phyloP scores from a whole-genome alignment of 1,139 yeast species.

The Blastobotrys capitulatus region DNA sequence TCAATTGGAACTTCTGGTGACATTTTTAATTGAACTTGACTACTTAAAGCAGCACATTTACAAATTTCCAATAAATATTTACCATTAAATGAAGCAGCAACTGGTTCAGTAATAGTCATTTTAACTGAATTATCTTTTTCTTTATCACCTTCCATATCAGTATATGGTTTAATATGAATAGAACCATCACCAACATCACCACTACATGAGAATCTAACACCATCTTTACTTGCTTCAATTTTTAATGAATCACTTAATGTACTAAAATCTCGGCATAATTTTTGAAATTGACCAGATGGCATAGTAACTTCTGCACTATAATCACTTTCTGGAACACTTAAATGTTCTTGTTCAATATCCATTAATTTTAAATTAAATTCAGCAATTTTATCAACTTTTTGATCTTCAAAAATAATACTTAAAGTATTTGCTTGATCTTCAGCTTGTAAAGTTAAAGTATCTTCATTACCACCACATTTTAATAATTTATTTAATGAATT shows the following conservation, averaged over 20 bases:
- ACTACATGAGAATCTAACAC: conserved; percentile 82
- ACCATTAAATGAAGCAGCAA: conserved; percentile 83
- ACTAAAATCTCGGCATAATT: conserved; percentile 82
- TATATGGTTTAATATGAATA: conserved; percentile 77
- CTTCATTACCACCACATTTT: conserved; percentile 88
- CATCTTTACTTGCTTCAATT: conserved; percentile 84
- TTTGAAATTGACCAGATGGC: conserved; percentile 86
- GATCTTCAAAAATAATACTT: conserved; percentile 81
- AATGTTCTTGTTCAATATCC: conserved; percentile 95
- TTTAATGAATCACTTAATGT: conserved; percentile 83
- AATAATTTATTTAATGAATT: conserved; percentile 81
- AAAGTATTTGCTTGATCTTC: conserved; percentile 87
- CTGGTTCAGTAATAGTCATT: conserved; percentile 81
- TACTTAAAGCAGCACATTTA: conserved; percentile 78
- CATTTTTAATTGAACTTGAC: conserved; percentile 73
- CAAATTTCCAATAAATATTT: conserved; percentile 87
- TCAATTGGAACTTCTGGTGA: conserved; percentile 92
- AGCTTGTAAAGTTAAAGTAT: conserved; percentile 80
- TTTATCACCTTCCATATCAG: conserved; percentile 69
- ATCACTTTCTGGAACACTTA: conserved; percentile 91
- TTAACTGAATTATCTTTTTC: conserved; percentile 51
- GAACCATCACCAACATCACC: conserved; percentile 93
- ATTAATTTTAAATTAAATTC: conserved; percentile 88
- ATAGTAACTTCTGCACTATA: conserved; percentile 80
- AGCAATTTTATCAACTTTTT: conserved; percentile 82